Evolutionary conservation across 1,139 yeast genomes (phyloP), one percentile per base, ranked within the genome.

Genomic region (Pichia sp.): DNA sequence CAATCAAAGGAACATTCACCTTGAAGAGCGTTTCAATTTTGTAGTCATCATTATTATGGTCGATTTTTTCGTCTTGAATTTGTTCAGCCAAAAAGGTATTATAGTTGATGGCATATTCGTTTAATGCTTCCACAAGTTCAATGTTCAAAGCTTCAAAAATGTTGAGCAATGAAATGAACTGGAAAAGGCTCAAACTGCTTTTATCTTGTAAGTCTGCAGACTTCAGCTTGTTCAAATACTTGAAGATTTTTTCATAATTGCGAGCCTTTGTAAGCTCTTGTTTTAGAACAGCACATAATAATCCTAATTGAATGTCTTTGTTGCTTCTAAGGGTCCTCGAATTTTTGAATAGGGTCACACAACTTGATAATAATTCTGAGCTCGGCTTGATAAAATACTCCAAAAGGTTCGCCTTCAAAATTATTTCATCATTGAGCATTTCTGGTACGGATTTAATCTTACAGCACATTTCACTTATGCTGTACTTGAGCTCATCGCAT

Each of bases 141-240:
- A 53, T 46, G 1, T 57, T 46, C 4, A 64, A 45, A 7, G 51
- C 42, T 47, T 60, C 57, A 49, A 62, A 56, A n/a, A 64, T 59
- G 44, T 57, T 61, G 10, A 63, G 54, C 36, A 65, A 54, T 1
- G 64, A 55, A 11, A 61, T 63, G 54, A 65, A 65, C 41, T 60
- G 61, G 52, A 65, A 63, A 23, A 57, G 42, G 16, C 57, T 55
- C 52, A 66, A 46, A 15, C 51, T 31, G n/a, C n/a, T 36, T 36
- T 36, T 6, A 5, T 10, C 7, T 7, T 36, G 40, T 4, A 36
- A 36, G 8, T 36, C 15, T 7, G 40, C 15, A 10, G 15, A 36
- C 6, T 36, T 36, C n/a, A 36, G n/a, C 40, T 36, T 36, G 40
- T 13, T 36, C 15, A 36, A 13, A 13, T 5, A 11, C n/a, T 13